Percentiles rank a stretch among this genome's conserved stretches.
Evolutionary conservation across 768 basidiomycete species (phyloP).

Genomic region (Rhodotorula paludigena): DNA sequence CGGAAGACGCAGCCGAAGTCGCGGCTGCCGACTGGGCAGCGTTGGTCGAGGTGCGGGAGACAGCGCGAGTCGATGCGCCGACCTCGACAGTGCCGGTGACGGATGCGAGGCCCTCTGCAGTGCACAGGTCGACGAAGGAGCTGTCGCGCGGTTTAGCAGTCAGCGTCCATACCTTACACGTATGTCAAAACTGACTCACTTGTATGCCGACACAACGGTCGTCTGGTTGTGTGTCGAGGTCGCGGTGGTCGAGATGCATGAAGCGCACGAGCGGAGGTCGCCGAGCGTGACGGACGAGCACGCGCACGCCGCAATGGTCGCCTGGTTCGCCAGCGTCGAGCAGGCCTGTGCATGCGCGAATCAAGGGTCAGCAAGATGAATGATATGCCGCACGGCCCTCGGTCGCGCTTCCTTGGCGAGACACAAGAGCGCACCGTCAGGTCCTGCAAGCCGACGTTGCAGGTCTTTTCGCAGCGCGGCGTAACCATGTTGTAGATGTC

Average conservation of each 20-base stretch:
- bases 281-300: conserved; percentile 30
- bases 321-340: conserved; percentile 8
- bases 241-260: conserved; percentile 25
- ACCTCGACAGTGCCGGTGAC: conserved; percentile 34
- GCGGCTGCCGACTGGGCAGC: not conserved
- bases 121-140: conserved; percentile 36
- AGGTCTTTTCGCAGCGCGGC: not conserved
- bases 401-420: not conserved
- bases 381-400: not conserved
- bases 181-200: not conserved
- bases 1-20: not conserved
- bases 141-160: not conserved
- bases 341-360: conserved; percentile 17
- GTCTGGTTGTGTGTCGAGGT: conserved; percentile 8
- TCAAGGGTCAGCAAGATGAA: not conserved
- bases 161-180: too few relatives aligned
- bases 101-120: conserved; percentile 26
- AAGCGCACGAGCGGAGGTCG: conserved; percentile 21
- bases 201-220: conserved; percentile 29
- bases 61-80: conserved; percentile 19
- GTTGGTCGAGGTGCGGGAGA: conserved; percentile 7
- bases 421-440: conserved; percentile 11
- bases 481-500: conserved; percentile 11
- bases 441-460: conserved; percentile 6
- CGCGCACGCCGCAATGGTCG: conserved; percentile 29